Percentiles rank a stretch among this genome's conserved stretches.
Evolutionary conservation across 176 grass and related monocot genomes (phyloP).

Genomic region (Cenchrus americanus): DNA sequence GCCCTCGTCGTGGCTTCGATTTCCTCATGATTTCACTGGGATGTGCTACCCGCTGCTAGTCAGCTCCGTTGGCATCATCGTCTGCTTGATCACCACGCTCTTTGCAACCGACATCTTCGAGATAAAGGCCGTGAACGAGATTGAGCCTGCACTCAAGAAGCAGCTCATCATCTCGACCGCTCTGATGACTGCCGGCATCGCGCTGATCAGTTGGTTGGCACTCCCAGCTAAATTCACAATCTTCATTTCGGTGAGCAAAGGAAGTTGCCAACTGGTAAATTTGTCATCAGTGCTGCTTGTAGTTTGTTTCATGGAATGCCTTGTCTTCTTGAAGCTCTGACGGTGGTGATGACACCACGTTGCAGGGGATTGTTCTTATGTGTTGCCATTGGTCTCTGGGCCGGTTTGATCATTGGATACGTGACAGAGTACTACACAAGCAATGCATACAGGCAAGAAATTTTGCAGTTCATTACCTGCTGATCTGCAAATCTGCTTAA

Average conservation of each 20-base stretch:
- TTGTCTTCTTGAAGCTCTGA: background rate
- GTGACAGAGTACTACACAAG: slow-evolving; percentile 67
- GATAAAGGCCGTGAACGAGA: slow-evolving; percentile 52
- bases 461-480: no score
- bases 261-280: slow-evolving; percentile 49
- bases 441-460: slow-evolving; percentile 54
- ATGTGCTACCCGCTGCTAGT: slow-evolving; percentile 63
- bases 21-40: slow-evolving; percentile 61
- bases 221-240: slow-evolving; percentile 60
- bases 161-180: slow-evolving; percentile 50
- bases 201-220: slow-evolving; percentile 49
- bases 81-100: slow-evolving; percentile 58
- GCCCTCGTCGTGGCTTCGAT: slow-evolving; percentile 63
- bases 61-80: slow-evolving; percentile 57
- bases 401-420: slow-evolving; percentile 62
- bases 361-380: slow-evolving; percentile 58
- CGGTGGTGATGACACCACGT: background rate
- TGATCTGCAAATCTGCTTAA: background rate
- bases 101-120: slow-evolving; percentile 62
- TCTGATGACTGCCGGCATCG: slow-evolving; percentile 58
- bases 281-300: background rate
- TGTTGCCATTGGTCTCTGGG: slow-evolving; percentile 63
- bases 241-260: slow-evolving; percentile 57
- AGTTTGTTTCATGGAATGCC: background rate
- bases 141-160: slow-evolving; percentile 56